Conservation (phyloP, 2,329 filamentous ascomycete genomes). For the Zymoseptoria crescenta region DNA sequence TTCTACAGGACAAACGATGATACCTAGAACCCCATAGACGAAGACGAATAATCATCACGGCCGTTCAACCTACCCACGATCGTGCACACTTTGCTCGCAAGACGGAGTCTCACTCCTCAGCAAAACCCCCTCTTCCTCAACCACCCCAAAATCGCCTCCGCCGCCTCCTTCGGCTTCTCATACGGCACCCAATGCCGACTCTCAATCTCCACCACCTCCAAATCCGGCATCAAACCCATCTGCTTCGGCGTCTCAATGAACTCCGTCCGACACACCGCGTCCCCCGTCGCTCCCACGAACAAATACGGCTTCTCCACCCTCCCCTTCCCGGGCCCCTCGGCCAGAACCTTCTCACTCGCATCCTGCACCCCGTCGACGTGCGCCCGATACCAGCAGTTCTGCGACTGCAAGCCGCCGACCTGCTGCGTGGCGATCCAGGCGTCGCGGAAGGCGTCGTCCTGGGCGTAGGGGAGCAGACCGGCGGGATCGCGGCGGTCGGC, state of each 20-base stretch:
- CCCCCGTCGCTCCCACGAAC: slow-evolving; percentile 27
- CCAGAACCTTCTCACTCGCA: slow-evolving; percentile 13
- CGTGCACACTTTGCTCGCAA: too few species aligned
- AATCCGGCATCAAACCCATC: slow-evolving; percentile 17
- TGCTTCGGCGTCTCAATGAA: slow-evolving; percentile 13
- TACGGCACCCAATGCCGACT: slow-evolving; percentile 23
- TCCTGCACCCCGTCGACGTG: slow-evolving; percentile 20
- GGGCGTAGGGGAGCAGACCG: slow-evolving; percentile 30
- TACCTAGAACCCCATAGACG: background rate
- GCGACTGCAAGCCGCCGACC: slow-evolving; percentile 29
- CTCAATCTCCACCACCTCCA: slow-evolving; percentile 13
- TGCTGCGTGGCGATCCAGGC: slow-evolving; percentile 28
- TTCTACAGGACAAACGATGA: background rate
- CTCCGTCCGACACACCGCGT: slow-evolving; percentile 20
- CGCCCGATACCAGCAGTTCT: slow-evolving; percentile 32
- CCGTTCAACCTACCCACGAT: too few species aligned
- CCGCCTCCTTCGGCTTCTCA: slow-evolving; percentile 22
- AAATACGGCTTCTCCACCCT: slow-evolving; percentile 28
- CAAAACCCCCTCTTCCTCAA: slow-evolving; percentile 10
- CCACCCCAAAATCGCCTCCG: slow-evolving; percentile 12
- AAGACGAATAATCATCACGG: background rate
- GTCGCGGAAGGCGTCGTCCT: slow-evolving; percentile 25
- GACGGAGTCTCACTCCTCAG: background rate
- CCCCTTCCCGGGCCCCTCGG: slow-evolving; percentile 18
- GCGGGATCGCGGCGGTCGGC: slow-evolving; percentile 16